Percentiles rank a stretch among this genome's conserved stretches.
These are phyloP conservation scores for Whalleya microplaca DNA, from an alignment of 2,329 filamentous ascomycete species.

Conservation along the genomic window DNA sequence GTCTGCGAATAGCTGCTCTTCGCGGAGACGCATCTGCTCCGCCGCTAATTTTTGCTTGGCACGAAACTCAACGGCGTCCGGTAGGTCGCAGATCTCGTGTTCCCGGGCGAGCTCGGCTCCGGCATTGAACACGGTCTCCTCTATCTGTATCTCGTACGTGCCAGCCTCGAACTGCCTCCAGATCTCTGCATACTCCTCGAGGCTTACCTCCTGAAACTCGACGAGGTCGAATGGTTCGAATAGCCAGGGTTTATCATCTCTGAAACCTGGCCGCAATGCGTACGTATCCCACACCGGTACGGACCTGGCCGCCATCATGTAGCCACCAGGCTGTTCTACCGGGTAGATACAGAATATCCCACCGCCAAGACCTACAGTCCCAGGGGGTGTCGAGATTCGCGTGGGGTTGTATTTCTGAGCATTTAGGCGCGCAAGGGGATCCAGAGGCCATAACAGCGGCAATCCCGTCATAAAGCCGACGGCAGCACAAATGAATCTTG, in stretches of 20 bases:
- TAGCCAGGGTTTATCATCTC: conserved; percentile 39
- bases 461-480: conserved; percentile 44
- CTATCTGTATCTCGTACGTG: conserved; percentile 36
- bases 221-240: conserved; percentile 42
- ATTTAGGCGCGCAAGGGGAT: conserved; percentile 28
- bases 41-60: conserved; percentile 23
- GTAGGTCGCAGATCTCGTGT: conserved; percentile 21
- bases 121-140: conserved; percentile 36
- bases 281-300: conserved; percentile 41
- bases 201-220: conserved; percentile 39
- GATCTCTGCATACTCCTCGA: conserved; percentile 37
- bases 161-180: conserved; percentile 37
- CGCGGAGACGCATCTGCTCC: conserved; percentile 23
- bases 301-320: conserved; percentile 40
- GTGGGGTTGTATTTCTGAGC: conserved; percentile 41
- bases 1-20: conserved; percentile 35
- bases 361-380: conserved; percentile 43
- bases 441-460: conserved; percentile 38
- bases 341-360: conserved; percentile 42
- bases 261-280: conserved; percentile 37
- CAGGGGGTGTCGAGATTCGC: conserved; percentile 40
- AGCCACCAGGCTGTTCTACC: conserved; percentile 44
- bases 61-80: conserved; percentile 25
- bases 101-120: conserved; percentile 32
- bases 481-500: conserved; percentile 38